phyloP scores from a whole-genome alignment of 2,329 filamentous ascomycete genomes.

The Colletotrichum melonis region DNA sequence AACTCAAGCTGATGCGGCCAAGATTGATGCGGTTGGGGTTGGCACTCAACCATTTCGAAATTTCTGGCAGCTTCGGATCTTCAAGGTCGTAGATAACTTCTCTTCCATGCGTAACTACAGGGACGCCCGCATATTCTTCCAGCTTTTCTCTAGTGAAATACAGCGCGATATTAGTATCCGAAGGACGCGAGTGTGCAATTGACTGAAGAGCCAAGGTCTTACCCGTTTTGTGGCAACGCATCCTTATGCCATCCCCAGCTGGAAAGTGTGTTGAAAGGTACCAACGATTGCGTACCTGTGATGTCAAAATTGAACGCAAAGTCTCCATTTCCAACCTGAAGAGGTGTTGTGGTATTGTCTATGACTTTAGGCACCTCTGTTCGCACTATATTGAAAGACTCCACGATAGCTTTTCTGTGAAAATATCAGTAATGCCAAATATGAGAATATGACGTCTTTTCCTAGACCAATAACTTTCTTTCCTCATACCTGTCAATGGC shows the following conservation, averaged over 20 bases:
- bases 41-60: constrained; percentile 61
- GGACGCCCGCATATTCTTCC: no score
- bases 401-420: not conserved
- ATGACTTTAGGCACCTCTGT: no score
- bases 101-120: no score
- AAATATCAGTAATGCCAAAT: not conserved
- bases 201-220: constrained; percentile 6
- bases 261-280: constrained; percentile 57
- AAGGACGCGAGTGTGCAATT: no score
- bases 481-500: constrained; percentile 1
- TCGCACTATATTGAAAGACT: not conserved
- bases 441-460: not conserved
- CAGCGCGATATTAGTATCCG: no score
- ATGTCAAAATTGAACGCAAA: constrained; percentile 59
- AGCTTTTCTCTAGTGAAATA: no score
- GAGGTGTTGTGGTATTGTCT: constrained; percentile 6
- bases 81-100: no score
- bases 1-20: constrained; percentile 52
- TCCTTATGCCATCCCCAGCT: constrained; percentile 63
- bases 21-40: constrained; percentile 58
- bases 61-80: no score
- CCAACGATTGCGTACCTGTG: constrained; percentile 56
- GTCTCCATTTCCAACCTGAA: constrained; percentile 62
- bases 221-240: constrained; percentile 50
- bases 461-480: no score